Evolutionary conservation across 2,329 filamentous ascomycete species (phyloP).

Genomic region (Fusarium domesticum): DNA sequence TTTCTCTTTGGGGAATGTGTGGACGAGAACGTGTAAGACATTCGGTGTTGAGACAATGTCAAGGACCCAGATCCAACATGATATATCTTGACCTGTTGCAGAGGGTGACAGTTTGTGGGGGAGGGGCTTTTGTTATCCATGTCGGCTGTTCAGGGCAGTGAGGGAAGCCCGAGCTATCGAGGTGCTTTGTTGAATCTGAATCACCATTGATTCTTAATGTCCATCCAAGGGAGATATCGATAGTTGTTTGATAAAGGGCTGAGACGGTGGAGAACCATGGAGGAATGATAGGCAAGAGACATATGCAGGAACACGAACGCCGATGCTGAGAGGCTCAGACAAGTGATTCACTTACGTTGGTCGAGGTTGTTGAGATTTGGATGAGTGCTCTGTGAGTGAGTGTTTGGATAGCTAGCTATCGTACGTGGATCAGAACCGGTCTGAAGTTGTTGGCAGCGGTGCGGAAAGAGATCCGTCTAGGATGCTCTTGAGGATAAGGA

Average conservation of each 20-base stretch:
- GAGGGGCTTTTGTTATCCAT: constrained; percentile 5
- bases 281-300: constrained; percentile 12
- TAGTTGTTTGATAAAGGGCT: constrained; percentile 11
- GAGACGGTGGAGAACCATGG: constrained; percentile 16
- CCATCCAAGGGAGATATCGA: constrained; percentile 14
- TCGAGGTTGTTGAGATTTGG: constrained; percentile 4
- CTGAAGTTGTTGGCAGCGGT: constrained; percentile 24
- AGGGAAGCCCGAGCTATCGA: constrained; percentile 1
- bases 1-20: constrained; percentile 23
- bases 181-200: constrained; percentile 2
- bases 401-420: constrained; percentile 7
- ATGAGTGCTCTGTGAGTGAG: constrained; percentile 6
- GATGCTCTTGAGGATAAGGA: constrained; percentile 15
- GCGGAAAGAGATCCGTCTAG: constrained; percentile 29
- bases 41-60: constrained; percentile 20
- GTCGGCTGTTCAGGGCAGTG: constrained; percentile 2
- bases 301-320: constrained; percentile 17
- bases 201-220: constrained; percentile 6
- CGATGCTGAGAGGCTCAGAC: constrained; percentile 4
- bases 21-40: constrained; percentile 20
- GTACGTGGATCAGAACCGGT: constrained; percentile 28
- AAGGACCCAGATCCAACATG: constrained; percentile 1
- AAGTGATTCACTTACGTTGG: constrained; percentile 20
- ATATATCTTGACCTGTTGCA: constrained; percentile 5
- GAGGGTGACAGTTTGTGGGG: constrained; percentile 1